Base-by-base conservation (phyloP, 208 protist genomes). In the Tritrichomonas foetus region DNA sequence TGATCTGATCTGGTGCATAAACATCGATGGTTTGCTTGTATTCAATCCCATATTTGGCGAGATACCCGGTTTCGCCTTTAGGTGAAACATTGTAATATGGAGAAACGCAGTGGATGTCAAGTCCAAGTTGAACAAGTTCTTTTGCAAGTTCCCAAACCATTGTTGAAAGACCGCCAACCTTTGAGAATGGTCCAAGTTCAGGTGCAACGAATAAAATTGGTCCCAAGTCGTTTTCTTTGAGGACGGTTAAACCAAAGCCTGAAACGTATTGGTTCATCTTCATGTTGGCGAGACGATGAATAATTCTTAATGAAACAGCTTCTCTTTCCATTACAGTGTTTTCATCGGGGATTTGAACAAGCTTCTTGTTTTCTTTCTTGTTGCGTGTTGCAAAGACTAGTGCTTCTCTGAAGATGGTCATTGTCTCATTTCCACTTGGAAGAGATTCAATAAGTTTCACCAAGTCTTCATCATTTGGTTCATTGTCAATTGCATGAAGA, bases 61-160 rank as follows among this genome's bases (percentile, higher is more conserved):
- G 78, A 49, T 89, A 89, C 14, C 41, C 47, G 33, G 78, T 89
- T 47, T 89, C 78, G 39, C 78, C 78, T 47, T 89, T 89, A n/a
- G 41, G 41, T 39, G 14, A 27, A 5, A 89, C 47, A n/a, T 89
- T 89, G 47, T 89, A 89, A 49, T 89, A 89, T 89, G 78, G 78
- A 57, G 78, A 89, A 39, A 89, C 41, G 20, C 53, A 41, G 47
- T 44, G 47, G 16, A 89, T n/a, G 57, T 89, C 78, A 20, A 89
- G 16, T 39, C 78, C 78, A 27, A 89, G 25, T 36, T 25, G 3
- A 27, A 57, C 78, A 9, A 89, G 30, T 89, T 89, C 78, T n/a
- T 89, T 89, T 20, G 47, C 41, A 27, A 89, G 47, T 57, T 89
- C 78, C 78, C 78, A 89, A 57, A 89, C 78, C 78, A 89, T 89